phyloP scores from a whole-genome alignment of 2,329 filamentous ascomycete genomes.

The Ustilaginoidea virens region DNA sequence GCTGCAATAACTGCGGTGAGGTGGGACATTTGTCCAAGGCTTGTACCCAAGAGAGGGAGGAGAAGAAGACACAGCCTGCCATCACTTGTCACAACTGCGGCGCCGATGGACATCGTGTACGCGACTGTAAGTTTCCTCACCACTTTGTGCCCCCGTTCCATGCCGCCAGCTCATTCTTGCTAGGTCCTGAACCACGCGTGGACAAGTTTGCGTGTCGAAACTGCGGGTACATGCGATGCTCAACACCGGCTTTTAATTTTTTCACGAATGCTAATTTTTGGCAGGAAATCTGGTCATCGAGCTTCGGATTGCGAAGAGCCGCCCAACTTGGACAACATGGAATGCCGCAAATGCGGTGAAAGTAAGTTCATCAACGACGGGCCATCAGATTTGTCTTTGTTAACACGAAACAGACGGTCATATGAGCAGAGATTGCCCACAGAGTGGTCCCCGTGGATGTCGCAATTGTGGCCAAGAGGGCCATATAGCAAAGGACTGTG shows the following conservation, averaged over 20 bases:
- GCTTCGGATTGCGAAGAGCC: constrained; percentile 39
- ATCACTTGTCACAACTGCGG: constrained; percentile 53
- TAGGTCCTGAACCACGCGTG: constrained; percentile 42
- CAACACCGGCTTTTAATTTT: not conserved
- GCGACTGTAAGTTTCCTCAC: constrained; percentile 41
- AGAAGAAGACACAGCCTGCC: constrained; percentile 25
- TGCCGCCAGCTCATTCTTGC: constrained; percentile 3
- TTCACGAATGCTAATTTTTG: constrained; percentile 5
- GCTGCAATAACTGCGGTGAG: constrained; percentile 49
- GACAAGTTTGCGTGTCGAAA: constrained; percentile 55
- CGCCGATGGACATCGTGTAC: constrained; percentile 47
- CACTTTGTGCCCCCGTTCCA: not conserved
- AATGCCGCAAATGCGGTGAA: constrained; percentile 50
- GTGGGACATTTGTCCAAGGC: constrained; percentile 45
- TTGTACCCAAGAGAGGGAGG: constrained; percentile 42
- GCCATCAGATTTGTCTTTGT: not conserved
- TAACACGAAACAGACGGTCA: constrained; percentile 33
- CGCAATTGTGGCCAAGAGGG: constrained; percentile 50
- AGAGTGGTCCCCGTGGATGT: constrained; percentile 38
- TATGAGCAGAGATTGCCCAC: constrained; percentile 47
- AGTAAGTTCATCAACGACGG: constrained; percentile 26
- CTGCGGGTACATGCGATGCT: constrained; percentile 36
- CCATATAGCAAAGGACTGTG: constrained; percentile 37
- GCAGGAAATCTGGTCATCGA: constrained; percentile 34
- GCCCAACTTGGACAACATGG: constrained; percentile 44